A percentile compares a stretch with the other conserved stretches of the same genome.
These are phyloP conservation scores for Chimonanthus praecox DNA, from an alignment of 164 flowering plant species.

Conservation along the genomic window DNA sequence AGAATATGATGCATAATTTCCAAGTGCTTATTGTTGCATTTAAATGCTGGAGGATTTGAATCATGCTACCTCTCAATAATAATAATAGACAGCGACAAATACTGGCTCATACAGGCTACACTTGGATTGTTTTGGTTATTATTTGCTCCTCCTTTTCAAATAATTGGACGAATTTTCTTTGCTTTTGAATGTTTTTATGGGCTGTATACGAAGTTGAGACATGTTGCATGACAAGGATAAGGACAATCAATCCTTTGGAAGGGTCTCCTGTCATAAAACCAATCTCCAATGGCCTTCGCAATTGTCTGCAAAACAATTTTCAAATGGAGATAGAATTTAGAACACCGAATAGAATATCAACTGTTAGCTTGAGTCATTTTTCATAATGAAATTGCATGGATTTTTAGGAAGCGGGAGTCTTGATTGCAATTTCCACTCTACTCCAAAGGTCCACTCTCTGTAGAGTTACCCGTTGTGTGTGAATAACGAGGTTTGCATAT, in stretches of 20 bases:
- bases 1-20: too few species aligned
- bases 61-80: too few species aligned
- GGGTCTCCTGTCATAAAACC: constrained; percentile 68
- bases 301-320: constrained; percentile 50
- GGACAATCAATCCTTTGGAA: constrained; percentile 72
- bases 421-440: too few species aligned
- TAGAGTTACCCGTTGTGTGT: too few species aligned
- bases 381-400: background rate
- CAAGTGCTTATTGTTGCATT: too few species aligned
- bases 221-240: constrained; percentile 79
- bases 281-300: constrained; percentile 86
- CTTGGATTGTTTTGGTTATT: background rate
- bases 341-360: background rate
- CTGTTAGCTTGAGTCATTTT: background rate
- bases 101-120: too few species aligned
- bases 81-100: too few species aligned
- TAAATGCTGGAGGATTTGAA: too few species aligned
- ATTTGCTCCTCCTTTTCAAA: too few species aligned
- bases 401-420: too few species aligned
- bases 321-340: background rate
- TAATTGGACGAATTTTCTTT: constrained; percentile 8
- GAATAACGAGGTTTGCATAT: too few species aligned
- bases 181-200: constrained; percentile 13
- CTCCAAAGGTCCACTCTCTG: too few species aligned
- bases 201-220: constrained; percentile 57